Conservation (phyloP, 805 yeast genomes). For the Pichia rugopelliculosa region DNA sequence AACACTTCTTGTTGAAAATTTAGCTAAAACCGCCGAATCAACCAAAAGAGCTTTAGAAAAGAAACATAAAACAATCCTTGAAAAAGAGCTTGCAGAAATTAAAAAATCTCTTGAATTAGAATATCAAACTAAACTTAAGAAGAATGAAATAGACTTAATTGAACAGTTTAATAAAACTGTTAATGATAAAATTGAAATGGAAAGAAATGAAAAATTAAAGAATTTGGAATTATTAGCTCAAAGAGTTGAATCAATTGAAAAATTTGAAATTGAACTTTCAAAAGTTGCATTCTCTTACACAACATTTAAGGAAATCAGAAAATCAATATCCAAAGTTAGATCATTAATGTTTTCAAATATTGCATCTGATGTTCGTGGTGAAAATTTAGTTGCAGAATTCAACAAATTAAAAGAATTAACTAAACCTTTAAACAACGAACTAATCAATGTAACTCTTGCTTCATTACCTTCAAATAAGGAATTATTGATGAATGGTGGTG, state of each 20-base stretch:
- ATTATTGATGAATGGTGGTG: constrained; percentile 40
- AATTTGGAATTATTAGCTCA: constrained; percentile 53
- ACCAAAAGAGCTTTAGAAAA: constrained; percentile 54
- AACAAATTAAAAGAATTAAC: constrained; percentile 32
- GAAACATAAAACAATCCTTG: constrained; percentile 51
- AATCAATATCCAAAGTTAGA: constrained; percentile 37
- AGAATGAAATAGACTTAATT: constrained; percentile 62
- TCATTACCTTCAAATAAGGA: constrained; percentile 38
- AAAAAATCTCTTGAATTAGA: constrained; percentile 57
- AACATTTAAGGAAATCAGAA: constrained; percentile 36
- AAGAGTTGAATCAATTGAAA: constrained; percentile 49
- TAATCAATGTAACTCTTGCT: constrained; percentile 34
- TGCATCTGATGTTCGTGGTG: constrained; percentile 35
- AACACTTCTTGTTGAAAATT: constrained; percentile 35
- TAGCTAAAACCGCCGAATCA: constrained; percentile 51
- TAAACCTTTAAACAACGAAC: constrained; percentile 29
- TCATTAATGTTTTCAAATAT: constrained; percentile 31
- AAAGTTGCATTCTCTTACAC: constrained; percentile 34
- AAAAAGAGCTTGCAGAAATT: constrained; percentile 60
- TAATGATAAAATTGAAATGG: constrained; percentile 52
- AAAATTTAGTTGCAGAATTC: constrained; percentile 39
- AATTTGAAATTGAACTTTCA: constrained; percentile 39
- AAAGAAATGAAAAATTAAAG: constrained; percentile 73
- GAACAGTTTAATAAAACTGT: constrained; percentile 56
- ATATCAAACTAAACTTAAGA: constrained; percentile 64